phyloP scores from a whole-genome alignment of 495 filamentous ascomycete genomes.

The Hypoxylon subgilvum region DNA sequence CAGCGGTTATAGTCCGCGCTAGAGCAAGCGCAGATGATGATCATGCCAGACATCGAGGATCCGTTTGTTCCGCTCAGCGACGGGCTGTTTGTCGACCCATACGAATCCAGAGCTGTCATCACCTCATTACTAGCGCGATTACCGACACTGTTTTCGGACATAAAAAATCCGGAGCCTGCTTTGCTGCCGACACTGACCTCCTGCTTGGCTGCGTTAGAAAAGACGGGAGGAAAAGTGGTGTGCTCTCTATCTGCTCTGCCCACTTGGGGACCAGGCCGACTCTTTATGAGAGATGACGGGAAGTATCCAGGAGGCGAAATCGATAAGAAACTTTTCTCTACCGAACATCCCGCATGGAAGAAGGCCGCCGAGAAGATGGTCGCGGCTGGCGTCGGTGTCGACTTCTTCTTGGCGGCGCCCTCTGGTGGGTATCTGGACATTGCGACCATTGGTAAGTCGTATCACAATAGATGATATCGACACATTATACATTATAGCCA shows the following conservation, averaged over 20 bases:
- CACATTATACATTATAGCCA: not conserved
- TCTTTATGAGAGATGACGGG: slow-evolving; percentile 84
- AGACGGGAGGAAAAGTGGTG: slow-evolving; percentile 90
- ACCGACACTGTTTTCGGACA: slow-evolving; percentile 80
- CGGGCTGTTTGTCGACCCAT: slow-evolving; percentile 93
- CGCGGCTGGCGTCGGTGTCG: slow-evolving; percentile 82
- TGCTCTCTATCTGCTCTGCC: slow-evolving; percentile 84
- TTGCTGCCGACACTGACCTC: slow-evolving; percentile 83
- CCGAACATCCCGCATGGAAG: slow-evolving; percentile 83
- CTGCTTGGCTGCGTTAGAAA: slow-evolving; percentile 76
- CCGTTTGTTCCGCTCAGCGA: slow-evolving; percentile 93
- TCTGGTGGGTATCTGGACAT: slow-evolving; percentile 91
- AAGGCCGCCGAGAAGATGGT: slow-evolving; percentile 88
- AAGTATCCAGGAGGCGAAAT: slow-evolving; percentile 85
- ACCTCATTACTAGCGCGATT: slow-evolving; percentile 79
- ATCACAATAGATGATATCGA: not conserved
- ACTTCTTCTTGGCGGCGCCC: slow-evolving; percentile 92
- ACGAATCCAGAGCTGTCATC: slow-evolving; percentile 87
- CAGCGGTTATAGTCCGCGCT: slow-evolving; percentile 63
- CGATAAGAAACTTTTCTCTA: slow-evolving; percentile 89
- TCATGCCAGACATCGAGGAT: slow-evolving; percentile 97
- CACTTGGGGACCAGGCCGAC: slow-evolving; percentile 84
- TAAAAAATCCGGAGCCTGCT: slow-evolving; percentile 88
- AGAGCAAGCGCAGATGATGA: slow-evolving; percentile 95
- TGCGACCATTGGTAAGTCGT: slow-evolving; percentile 85